Evolutionary conservation across 2,329 filamentous ascomycete species (phyloP).

Genomic region (Fusarium liriodendri): DNA sequence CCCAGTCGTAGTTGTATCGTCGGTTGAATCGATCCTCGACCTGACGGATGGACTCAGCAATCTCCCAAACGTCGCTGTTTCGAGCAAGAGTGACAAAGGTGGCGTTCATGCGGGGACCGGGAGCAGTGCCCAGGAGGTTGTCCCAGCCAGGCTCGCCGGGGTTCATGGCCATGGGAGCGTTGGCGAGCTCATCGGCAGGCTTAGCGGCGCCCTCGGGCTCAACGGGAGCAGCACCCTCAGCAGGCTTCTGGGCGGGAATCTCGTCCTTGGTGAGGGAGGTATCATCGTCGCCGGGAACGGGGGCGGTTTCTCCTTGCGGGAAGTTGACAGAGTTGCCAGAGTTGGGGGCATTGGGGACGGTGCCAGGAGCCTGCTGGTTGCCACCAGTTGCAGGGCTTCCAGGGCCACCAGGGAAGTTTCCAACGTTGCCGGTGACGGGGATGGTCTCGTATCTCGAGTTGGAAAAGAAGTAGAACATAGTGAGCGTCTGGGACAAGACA

Average conservation of each 20-base stretch:
- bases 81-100: constrained; percentile 97
- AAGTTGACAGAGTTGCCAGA: constrained; percentile 40
- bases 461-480: constrained; percentile 85
- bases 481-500: constrained; percentile 25
- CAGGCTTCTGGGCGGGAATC: constrained; percentile 32
- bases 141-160: constrained; percentile 66
- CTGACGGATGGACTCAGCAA: constrained; percentile 93
- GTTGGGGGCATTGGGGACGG: constrained; percentile 28
- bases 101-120: constrained; percentile 88
- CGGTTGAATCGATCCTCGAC: constrained; percentile 98
- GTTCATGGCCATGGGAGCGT: constrained; percentile 57
- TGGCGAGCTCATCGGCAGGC: constrained; percentile 7
- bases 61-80: constrained; percentile 96
- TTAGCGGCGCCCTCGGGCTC: constrained; percentile 18
- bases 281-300: constrained; percentile 24
- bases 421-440: constrained; percentile 24
- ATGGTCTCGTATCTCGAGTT: constrained; percentile 61
- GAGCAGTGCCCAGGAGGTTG: constrained; percentile 62
- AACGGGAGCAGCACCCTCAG: constrained; percentile 18
- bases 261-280: constrained; percentile 35
- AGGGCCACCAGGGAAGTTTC: constrained; percentile 40
- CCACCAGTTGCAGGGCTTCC: constrained; percentile 25
- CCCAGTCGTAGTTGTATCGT: constrained; percentile 98
- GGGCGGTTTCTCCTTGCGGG: constrained; percentile 32
- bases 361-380: constrained; percentile 36